Evolutionary conservation across 495 filamentous ascomycete genomes (phyloP), one percentile per base, ranked within the genome.

Genomic region (Xylaria longipes): DNA sequence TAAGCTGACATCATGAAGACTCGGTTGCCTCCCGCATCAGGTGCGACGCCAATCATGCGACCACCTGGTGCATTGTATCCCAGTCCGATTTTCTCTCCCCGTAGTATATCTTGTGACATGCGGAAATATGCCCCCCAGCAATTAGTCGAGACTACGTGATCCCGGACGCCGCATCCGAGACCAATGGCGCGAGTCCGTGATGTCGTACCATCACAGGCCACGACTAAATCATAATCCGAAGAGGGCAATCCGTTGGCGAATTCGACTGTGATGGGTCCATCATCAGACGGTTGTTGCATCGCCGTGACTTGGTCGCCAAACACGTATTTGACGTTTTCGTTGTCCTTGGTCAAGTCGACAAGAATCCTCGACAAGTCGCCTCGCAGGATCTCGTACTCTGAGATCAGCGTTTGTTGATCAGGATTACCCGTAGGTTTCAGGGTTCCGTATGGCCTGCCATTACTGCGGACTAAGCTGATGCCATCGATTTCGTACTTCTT

Each of bases 131-230:
- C 80, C 1, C 78, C 79, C 81, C 81, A 85, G 58, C 31, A 70
- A 70, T 85, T 84, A 0, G 71, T 57, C 11, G 81, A 73, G 46
- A 54, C 12, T 52, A 84, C 74, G 64, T 86, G 69, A 41, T 84
- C 83, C 60, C 80, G 76, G 8, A 82, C 78, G 48, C 74, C 78
- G 68, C 80, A 81, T 35, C 76, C 79, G 39, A 87, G 73, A 6
- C 82, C 84, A 52, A 85, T 77, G 11, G 83, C 82, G 29, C 85
- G 80, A 61, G 84, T 86, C 35, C 84, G 76, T 41, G 86, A 87
- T 5, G 79, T 84, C 5, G 81, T 78, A 17, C 85, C 85, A 71
- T 88, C 85, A 52, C 82, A 84, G 57, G 81, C 85, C 45, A 87
- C 79, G 39, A 88, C 80, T 27, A 88, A 78, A 72, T 87, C 85